Base-by-base conservation (phyloP, 1,284 basidiomycete genomes). In the Amylostereum areolatum region DNA sequence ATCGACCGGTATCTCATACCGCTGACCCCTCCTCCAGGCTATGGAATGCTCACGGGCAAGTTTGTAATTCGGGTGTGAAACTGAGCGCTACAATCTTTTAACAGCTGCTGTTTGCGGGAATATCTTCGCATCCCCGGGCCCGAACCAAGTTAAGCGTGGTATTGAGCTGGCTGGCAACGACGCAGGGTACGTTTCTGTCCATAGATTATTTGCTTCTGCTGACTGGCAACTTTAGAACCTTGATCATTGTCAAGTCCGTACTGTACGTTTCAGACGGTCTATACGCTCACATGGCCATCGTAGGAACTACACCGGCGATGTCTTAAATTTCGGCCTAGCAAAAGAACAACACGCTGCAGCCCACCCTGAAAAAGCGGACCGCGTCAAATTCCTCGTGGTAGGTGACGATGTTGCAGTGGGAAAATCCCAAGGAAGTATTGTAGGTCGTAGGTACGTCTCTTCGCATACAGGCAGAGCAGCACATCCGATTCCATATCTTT, bases 351-450 rank as follows among this genome's bases (percentile, higher is more conserved):
- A 85, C 59, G 78, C 85, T 2, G 84, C 89, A 0, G 69, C 75
- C 33, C 80, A 90, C 53, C 82, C 87, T 0, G 75, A 79, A 25
- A 85, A 82, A 58, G 74, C 80, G 0, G 72, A 84, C 45, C 73
- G 75, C 31, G 80, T 94, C 58, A 85, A 81, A 57, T 89, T 97
- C 53, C 72, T 96, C 37, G 78, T 94, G 51, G 92, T 97, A 9
- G 91, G 87, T 6, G 94, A 97, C 64, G 94, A 97, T 65, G 91
- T 95, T 11, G 84, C 92, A 2, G 93, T 97, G 11, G 87, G 89
- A 3, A 78, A 75, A 55, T 77, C 78, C 1, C 89, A 92, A 58
- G 89, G 90, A 27, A 81, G 74, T 55, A 81, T 94, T 43, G 88
- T 92, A 24, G 92, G 92, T 18, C 74, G 91, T 60, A 75, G 89